Evolutionary conservation across 2,329 filamentous ascomycete genomes (phyloP), one percentile per base, ranked within the genome.

Genomic region (Hypoxylon rubiginosum): DNA sequence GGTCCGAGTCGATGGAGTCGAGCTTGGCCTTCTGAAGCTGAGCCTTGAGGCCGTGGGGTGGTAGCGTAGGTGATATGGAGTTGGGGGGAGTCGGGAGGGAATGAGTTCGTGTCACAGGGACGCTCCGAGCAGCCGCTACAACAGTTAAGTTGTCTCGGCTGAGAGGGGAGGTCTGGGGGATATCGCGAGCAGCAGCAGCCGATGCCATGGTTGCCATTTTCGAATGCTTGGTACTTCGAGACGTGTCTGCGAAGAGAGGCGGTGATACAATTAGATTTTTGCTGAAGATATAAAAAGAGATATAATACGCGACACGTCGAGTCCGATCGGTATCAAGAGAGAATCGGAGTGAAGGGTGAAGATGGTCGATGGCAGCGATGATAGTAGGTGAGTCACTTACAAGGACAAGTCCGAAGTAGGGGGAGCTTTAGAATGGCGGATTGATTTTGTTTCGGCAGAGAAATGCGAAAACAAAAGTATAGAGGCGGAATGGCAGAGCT

Each of bases 61-160:
- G 90, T 72, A 97, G 86, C 73, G 89, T 91, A 52, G 95, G 95
- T 67, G 94, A 97, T 79, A 97, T 94, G 80, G 94, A 97, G 84
- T 95, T 97, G 67, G 95, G 95, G 77, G 95, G 95, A 79, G 95
- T 97, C 69, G 92, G 93, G 76, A 97, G 89, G 79, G 88, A 84
- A 74, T 86, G 84, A 82, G 82, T 80, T 81, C 81, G 84, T 82
- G 87, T 87, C 86, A 87, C 84, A 85, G 86, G 82, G 79, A 88
- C 85, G 75, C 85, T 87, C 83, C 85, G 84, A 80, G 71, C 72
- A 62, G 86, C 86, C 85, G 87, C 88, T 89, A 90, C 88, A 89
- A 82, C 88, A 90, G 87, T 82, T 79, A 91, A 91, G 88, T 86
- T 88, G 88, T 91, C 88, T 90, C 87, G 87, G 84, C 79, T 77